A percentile compares a stretch with the other conserved stretches of the same genome.
phyloP scores from a whole-genome alignment of 345 rosid species.

The Linum usitatissimum region DNA sequence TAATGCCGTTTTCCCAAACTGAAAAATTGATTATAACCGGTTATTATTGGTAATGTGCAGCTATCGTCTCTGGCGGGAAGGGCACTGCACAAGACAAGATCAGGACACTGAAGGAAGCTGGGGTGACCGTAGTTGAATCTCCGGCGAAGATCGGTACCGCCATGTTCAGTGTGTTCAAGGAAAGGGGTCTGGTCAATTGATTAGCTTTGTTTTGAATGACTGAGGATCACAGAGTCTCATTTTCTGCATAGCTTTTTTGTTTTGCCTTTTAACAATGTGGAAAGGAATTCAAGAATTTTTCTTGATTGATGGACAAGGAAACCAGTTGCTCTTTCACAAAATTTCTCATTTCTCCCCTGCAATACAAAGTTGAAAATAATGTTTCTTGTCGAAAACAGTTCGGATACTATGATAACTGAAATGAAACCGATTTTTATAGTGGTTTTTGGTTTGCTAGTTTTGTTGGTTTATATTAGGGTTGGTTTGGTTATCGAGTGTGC shows the following conservation, averaged over 20 bases:
- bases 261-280: background rate
- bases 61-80: slow-evolving; percentile 89
- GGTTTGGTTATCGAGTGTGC: too few species aligned
- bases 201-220: background rate
- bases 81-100: slow-evolving; percentile 96
- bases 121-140: slow-evolving; percentile 85
- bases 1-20: too few species aligned
- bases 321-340: background rate
- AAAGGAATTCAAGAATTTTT: background rate
- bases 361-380: too few species aligned
- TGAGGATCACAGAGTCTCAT: background rate
- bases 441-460: too few species aligned
- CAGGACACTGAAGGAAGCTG: slow-evolving; percentile 70
- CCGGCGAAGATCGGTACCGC: slow-evolving; percentile 84
- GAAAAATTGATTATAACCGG: too few species aligned
- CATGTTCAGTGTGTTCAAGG: slow-evolving; percentile 67
- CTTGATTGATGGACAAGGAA: background rate
- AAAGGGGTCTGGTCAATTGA: slow-evolving; percentile 42
- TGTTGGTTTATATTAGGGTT: too few species aligned
- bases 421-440: too few species aligned
- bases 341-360: background rate
- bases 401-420: too few species aligned
- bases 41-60: slow-evolving; percentile 24
- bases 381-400: too few species aligned
- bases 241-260: background rate